A percentile compares a stretch with the other conserved stretches of the same genome.
These are phyloP conservation scores for Pinus taeda DNA, from an alignment of 75 land plant genomes.

Conservation along the genomic window DNA sequence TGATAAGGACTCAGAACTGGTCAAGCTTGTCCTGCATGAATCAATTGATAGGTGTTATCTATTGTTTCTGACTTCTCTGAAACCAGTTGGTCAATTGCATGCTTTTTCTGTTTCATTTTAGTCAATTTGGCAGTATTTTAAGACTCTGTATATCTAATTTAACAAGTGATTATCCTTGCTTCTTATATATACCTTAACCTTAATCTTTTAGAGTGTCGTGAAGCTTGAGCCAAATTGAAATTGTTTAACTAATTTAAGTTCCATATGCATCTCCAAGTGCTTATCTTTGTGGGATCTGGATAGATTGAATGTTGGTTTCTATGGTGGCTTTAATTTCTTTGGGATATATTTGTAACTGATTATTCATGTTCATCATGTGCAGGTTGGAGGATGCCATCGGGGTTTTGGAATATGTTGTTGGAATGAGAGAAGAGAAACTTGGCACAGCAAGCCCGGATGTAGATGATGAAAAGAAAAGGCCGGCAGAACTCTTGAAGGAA, in stretches of 20 bases:
- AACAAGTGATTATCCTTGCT: background rate
- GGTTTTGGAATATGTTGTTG: conserved; percentile 56
- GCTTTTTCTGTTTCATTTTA: background rate
- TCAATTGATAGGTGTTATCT: background rate
- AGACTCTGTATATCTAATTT: background rate
- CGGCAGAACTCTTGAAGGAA: conserved; percentile 64
- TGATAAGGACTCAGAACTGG: background rate
- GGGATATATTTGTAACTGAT: background rate
- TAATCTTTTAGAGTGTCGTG: background rate
- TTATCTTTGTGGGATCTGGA: too few relatives aligned
- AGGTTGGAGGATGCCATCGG: conserved; percentile 79
- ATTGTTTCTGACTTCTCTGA: background rate
- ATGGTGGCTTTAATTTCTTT: background rate
- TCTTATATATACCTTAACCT: background rate
- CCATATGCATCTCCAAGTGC: too few relatives aligned
- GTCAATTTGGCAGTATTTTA: too few relatives aligned
- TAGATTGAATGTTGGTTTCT: background rate
- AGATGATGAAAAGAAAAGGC: conserved; percentile 64
- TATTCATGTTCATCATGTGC: conserved; percentile 11
- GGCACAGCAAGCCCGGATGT: conserved; percentile 77
- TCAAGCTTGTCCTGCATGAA: conserved; percentile 1
- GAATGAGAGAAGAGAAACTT: conserved; percentile 68
- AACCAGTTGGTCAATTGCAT: background rate
- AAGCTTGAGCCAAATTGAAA: too few relatives aligned
- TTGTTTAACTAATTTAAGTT: too few relatives aligned